These are phyloP conservation scores for Insectozyma bohioensis DNA, from an alignment of 1,139 yeast species.

Conservation along the genomic window DNA sequence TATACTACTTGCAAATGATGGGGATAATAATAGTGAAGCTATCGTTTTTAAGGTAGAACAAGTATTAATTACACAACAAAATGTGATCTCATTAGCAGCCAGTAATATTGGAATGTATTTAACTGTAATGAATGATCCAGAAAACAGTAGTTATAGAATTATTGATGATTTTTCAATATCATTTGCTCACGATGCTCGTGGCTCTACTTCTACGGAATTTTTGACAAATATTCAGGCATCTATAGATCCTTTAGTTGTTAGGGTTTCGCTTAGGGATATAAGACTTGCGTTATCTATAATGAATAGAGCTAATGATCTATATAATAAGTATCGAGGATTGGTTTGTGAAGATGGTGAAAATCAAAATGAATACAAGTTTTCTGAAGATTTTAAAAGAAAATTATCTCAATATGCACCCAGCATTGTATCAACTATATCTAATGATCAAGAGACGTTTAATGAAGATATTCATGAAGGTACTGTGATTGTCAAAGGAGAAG, in stretches of 20 bases:
- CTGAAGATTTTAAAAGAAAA: slow-evolving; percentile 61
- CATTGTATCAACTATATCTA: slow-evolving; percentile 45
- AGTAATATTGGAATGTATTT: slow-evolving; percentile 86
- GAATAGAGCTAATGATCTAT: slow-evolving; percentile 66
- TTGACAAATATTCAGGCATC: slow-evolving; percentile 68
- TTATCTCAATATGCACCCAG: slow-evolving; percentile 70
- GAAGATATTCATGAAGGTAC: slow-evolving; percentile 21
- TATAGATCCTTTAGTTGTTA: slow-evolving; percentile 75
- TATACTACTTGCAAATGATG: slow-evolving; percentile 78
- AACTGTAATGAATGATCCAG: slow-evolving; percentile 68
- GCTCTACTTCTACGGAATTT: slow-evolving; percentile 55
- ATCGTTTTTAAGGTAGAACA: slow-evolving; percentile 88
- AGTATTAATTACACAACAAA: slow-evolving; percentile 67
- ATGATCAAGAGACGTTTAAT: slow-evolving; percentile 8
- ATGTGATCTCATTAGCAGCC: slow-evolving; percentile 63
- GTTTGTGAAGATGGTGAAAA: slow-evolving; percentile 21
- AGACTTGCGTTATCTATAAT: slow-evolving; percentile 73
- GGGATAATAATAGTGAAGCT: slow-evolving; percentile 72
- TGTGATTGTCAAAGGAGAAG: slow-evolving; percentile 67
- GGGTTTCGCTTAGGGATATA: slow-evolving; percentile 86
- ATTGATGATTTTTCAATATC: slow-evolving; percentile 88
- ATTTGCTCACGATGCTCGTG: slow-evolving; percentile 69
- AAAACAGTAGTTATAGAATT: slow-evolving; percentile 62
- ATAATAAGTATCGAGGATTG: slow-evolving; percentile 28
- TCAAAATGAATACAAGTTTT: slow-evolving; percentile 40